phyloP scores from a whole-genome alignment of 768 basidiomycete species.

The Nidularia pulvinata region DNA sequence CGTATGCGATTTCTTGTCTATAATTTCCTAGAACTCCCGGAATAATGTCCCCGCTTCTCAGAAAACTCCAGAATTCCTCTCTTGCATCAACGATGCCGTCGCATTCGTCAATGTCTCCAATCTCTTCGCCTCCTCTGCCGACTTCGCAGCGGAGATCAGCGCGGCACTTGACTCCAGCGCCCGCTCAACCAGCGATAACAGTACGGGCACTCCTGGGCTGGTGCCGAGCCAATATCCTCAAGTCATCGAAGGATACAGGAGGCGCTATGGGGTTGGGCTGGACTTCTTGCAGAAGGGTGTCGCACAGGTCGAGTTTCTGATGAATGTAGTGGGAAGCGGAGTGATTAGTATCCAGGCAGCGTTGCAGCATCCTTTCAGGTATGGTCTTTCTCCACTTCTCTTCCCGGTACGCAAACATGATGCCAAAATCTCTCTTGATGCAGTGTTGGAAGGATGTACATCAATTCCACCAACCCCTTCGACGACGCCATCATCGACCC shows the following conservation, averaged over 20 bases:
- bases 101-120: conserved; percentile 55
- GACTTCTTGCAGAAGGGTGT: conserved; percentile 33
- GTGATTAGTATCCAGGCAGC: conserved; percentile 57
- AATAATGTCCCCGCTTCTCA: conserved; percentile 1
- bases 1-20: conserved; percentile 8
- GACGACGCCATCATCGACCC: conserved; percentile 65
- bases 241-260: conserved; percentile 53
- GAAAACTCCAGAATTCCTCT: conserved; percentile 37
- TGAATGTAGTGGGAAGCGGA: conserved; percentile 28
- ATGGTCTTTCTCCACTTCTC: background rate
- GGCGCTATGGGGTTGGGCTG: conserved; percentile 44
- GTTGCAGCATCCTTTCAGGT: conserved; percentile 63
- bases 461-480: conserved; percentile 64
- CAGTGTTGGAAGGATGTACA: conserved; percentile 60
- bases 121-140: conserved; percentile 23
- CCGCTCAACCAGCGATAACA: background rate
- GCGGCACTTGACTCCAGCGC: background rate
- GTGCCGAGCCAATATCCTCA: conserved; percentile 39
- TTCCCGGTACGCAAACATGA: background rate
- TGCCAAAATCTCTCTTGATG: background rate
- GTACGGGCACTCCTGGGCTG: conserved; percentile 11
- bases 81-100: conserved; percentile 64
- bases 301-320: conserved; percentile 58
- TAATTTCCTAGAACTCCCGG: background rate
- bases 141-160: background rate